Evolutionary conservation across 2,329 filamentous ascomycete genomes (phyloP), one percentile per base, ranked within the genome.

Genomic region (Calonectria henricotiae): DNA sequence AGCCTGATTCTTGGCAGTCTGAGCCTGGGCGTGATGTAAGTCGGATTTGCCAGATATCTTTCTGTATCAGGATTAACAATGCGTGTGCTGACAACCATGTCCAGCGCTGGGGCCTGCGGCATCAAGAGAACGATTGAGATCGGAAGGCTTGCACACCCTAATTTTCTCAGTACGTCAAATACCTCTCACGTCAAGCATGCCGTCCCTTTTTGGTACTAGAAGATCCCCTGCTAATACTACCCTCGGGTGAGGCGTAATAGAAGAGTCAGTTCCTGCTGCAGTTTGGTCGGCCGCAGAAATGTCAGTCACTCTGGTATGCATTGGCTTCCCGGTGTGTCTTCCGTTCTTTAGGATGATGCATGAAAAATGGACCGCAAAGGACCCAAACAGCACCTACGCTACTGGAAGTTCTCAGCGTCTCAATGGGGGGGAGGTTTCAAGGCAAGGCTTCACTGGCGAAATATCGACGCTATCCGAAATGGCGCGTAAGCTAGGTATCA

Each of bases 21-120:
- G 72, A 85, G 83, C 62, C 66, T 84, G 17, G 83, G 83, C 5
- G 70, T 83, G 2, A 79, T 84, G 83, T 82, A 15, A 55, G 71
- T 77, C 11, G 2, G 5, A 78, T 74, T 4, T 17, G 6, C 23
- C 3, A 17, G 35, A 25, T 3, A 12, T 6, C 6, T 27, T 23
- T 4, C n/a, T 12, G 13, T 11, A 20, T 39, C 20, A 1, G 1
- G 8, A 12, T 13, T 8, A 13, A 43, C 5, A 20, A 4, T 4
- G 3, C 6, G 37, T 30, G 20, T 44, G 3, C 25, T 61, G 20
- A 39, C 17, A 43, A 15, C 23, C 20, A 37, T 7, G 30, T 13
- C 13, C 15, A 70, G 68, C 7, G 65, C 64, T 25, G 65, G 65
- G 5, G 60, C 58, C 6, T 67, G 64, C 47, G 65, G 68, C 13